phyloP scores from a whole-genome alignment of 2,329 filamentous ascomycete genomes.

The Alternaria hordeiaustralica region DNA sequence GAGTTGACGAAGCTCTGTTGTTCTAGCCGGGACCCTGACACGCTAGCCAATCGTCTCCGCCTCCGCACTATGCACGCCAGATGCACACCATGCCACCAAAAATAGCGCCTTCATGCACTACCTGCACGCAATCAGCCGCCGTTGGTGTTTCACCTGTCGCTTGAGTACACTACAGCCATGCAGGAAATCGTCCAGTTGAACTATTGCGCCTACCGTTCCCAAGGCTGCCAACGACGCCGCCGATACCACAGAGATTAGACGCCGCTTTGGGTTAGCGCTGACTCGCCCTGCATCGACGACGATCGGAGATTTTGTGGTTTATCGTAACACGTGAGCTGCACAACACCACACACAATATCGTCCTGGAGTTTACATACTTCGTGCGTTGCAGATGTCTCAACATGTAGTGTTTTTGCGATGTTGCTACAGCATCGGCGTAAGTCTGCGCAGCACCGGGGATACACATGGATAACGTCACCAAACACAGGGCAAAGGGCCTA shows the following conservation, averaged over 20 bases:
- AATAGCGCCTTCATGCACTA: conserved; percentile 24
- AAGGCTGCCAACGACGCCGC: background rate
- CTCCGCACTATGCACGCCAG: conserved; percentile 25
- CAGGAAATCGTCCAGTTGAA: background rate
- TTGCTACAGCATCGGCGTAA: background rate
- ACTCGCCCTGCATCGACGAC: background rate
- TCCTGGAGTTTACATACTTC: background rate
- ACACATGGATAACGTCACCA: background rate
- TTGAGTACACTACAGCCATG: background rate
- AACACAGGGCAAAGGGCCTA: background rate
- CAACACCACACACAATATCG: background rate
- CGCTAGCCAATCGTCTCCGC: conserved; percentile 22
- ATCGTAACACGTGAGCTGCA: background rate
- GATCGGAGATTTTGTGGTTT: background rate
- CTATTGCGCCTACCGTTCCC: background rate
- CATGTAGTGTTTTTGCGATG: background rate
- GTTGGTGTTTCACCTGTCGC: conserved; percentile 24
- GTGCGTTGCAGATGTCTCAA: accelerated
- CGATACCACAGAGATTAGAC: background rate
- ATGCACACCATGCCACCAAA: conserved; percentile 21
- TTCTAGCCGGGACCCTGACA: conserved; percentile 8
- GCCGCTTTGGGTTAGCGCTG: background rate
- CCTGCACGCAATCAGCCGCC: conserved; percentile 6
- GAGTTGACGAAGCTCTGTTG: conserved; percentile 19
- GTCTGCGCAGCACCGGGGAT: background rate